phyloP scores from a whole-genome alignment of 2,329 filamentous ascomycete genomes.

The Cytospora schulzeri region DNA sequence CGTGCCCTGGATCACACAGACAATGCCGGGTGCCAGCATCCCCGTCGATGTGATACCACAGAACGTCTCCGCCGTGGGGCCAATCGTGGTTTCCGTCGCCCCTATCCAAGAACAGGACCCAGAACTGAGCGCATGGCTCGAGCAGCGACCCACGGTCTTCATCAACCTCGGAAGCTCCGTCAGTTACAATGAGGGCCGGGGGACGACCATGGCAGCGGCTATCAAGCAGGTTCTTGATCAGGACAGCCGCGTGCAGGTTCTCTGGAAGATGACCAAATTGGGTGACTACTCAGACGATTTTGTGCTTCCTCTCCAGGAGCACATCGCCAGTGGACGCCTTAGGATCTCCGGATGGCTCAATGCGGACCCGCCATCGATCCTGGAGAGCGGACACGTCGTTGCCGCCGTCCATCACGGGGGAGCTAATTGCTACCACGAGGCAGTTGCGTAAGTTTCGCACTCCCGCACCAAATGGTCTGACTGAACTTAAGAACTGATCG shows the following conservation, averaged over 20 bases:
- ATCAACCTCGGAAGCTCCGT: slow-evolving; percentile 34
- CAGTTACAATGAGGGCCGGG: slow-evolving; percentile 31
- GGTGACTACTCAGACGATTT: slow-evolving; percentile 28
- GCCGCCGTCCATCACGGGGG: slow-evolving; percentile 45
- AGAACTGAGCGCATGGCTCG: slow-evolving; percentile 33
- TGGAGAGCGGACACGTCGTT: slow-evolving; percentile 40
- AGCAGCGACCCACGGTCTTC: slow-evolving; percentile 31
- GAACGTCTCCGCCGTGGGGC: slow-evolving; percentile 31
- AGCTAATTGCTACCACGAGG: slow-evolving; percentile 32
- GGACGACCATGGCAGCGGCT: slow-evolving; percentile 34
- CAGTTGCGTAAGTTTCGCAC: too few relatives aligned
- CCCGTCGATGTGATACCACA: slow-evolving; percentile 31
- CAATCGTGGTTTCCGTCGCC: slow-evolving; percentile 31
- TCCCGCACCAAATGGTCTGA: too few relatives aligned
- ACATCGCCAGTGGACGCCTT: slow-evolving; percentile 31
- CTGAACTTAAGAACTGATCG: slow-evolving; percentile 19
- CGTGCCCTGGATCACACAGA: slow-evolving; percentile 34
- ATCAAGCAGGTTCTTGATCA: slow-evolving; percentile 31
- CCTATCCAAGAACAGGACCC: slow-evolving; percentile 33
- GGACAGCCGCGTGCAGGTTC: slow-evolving; percentile 33
- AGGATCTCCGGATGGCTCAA: slow-evolving; percentile 36
- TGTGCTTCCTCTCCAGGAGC: slow-evolving; percentile 20
- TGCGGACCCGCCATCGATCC: slow-evolving; percentile 38
- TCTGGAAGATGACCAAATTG: slow-evolving; percentile 38
- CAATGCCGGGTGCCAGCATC: slow-evolving; percentile 32